Percentiles rank a stretch among this genome's conserved stretches.
These are phyloP conservation scores for Proliferodiscus dingleyae DNA, from an alignment of 2,329 filamentous ascomycete species.

Conservation along the genomic window DNA sequence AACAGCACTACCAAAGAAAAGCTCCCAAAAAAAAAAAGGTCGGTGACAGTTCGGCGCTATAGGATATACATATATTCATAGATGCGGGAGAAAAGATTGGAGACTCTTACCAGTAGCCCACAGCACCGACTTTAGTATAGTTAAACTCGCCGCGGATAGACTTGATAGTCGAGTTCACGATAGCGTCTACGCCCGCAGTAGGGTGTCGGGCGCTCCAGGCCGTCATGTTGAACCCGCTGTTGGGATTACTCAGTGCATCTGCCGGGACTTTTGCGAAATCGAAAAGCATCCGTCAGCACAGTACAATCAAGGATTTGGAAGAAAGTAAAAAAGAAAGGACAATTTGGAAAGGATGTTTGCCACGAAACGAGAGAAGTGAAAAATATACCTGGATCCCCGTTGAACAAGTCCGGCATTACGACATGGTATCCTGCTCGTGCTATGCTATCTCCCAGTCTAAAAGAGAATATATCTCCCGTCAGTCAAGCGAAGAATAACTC, in stretches of 20 bases:
- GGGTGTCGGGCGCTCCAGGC: constrained; percentile 39
- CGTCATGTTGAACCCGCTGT: constrained; percentile 37
- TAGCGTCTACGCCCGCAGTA: constrained; percentile 39
- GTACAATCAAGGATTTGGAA: no score
- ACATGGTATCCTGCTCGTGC: constrained; percentile 63
- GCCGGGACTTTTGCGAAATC: no score
- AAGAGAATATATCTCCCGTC: neutral
- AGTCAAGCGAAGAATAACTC: no score
- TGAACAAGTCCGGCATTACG: constrained; percentile 62
- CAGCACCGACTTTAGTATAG: constrained; percentile 48
- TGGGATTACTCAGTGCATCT: neutral
- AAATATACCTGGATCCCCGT: constrained; percentile 39
- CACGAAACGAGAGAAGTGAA: no score
- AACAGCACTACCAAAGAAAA: no score
- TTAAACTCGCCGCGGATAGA: constrained; percentile 44
- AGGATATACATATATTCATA: no score
- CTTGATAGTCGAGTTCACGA: constrained; percentile 42
- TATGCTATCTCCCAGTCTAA: constrained; percentile 55
- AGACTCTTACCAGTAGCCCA: constrained; percentile 50
- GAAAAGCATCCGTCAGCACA: no score
- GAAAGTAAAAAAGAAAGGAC: no score
- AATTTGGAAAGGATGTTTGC: no score
- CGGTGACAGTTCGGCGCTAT: no score
- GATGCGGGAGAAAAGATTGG: no score
- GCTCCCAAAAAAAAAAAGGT: no score